Evolutionary conservation across 352 stramenopile genomes (phyloP).

Genomic region (Globisporangium polare): DNA sequence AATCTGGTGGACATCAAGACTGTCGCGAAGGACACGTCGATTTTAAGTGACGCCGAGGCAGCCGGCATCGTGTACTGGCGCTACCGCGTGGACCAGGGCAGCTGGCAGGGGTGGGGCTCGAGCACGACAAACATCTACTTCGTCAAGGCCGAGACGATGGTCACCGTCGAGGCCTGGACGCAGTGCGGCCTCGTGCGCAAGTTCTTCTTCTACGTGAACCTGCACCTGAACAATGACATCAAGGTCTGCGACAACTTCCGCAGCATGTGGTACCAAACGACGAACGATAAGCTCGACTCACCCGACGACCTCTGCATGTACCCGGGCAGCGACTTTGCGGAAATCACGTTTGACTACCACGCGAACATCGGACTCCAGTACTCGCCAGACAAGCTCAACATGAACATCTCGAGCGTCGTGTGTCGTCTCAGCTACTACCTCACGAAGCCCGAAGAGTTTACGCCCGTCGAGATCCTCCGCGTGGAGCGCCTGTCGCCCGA

Average conservation of each 20-base stretch:
- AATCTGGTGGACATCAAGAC: neutral
- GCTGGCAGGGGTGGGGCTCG: slow-evolving; percentile 19
- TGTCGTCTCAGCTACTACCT: slow-evolving; percentile 30
- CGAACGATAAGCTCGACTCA: slow-evolving; percentile 26
- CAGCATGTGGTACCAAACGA: slow-evolving; percentile 66
- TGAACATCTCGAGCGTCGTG: slow-evolving; percentile 40
- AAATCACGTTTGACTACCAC: slow-evolving; percentile 61
- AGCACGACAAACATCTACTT: slow-evolving; percentile 28
- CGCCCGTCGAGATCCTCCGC: slow-evolving; percentile 1
- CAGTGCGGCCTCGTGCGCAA: slow-evolving; percentile 23
- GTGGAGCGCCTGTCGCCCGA: slow-evolving; percentile 26
- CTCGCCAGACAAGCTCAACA: slow-evolving; percentile 24
- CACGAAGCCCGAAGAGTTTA: slow-evolving; percentile 3
- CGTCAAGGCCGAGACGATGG: slow-evolving; percentile 31
- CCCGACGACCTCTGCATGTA: slow-evolving; percentile 34
- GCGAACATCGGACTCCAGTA: slow-evolving; percentile 42
- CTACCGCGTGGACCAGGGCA: slow-evolving; percentile 15
- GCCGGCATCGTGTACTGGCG: neutral
- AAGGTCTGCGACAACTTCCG: slow-evolving; percentile 49
- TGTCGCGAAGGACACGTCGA: neutral
- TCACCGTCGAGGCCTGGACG: slow-evolving; percentile 60
- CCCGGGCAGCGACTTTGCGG: slow-evolving; percentile 50
- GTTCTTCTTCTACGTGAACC: slow-evolving; percentile 46
- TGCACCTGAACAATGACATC: slow-evolving; percentile 45
- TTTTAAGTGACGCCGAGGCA: neutral